A percentile compares a stretch with the other conserved stretches of the same genome.
Evolutionary conservation across 2,329 filamentous ascomycete species (phyloP).

Genomic region (Sporothrix variecibatus): DNA sequence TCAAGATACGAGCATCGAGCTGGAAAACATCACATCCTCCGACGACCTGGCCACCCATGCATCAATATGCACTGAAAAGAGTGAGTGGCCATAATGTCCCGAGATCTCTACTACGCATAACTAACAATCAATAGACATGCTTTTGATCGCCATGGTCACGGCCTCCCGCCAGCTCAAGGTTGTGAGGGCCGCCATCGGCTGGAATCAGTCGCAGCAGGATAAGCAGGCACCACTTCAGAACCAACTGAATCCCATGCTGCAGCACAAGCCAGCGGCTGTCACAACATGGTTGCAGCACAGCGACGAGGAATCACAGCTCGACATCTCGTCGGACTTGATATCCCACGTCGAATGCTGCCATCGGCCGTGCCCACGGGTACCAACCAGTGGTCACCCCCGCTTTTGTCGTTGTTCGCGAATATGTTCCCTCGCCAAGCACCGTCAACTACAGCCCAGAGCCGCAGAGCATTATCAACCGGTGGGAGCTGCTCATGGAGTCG

Average conservation of each 20-base stretch:
- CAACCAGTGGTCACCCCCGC: slow-evolving; percentile 58
- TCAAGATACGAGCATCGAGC: slow-evolving; percentile 70
- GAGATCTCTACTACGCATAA: not conserved
- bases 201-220: slow-evolving; percentile 64
- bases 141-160: slow-evolving; percentile 69
- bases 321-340: slow-evolving; percentile 61
- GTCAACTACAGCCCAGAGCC: slow-evolving; percentile 63
- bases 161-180: slow-evolving; percentile 71
- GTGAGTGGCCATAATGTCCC: slow-evolving; percentile 48
- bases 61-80: slow-evolving; percentile 71
- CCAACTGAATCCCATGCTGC: slow-evolving; percentile 55
- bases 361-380: slow-evolving; percentile 60
- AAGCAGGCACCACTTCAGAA: slow-evolving; percentile 52
- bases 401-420: slow-evolving; percentile 74
- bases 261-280: slow-evolving; percentile 57
- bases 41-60: slow-evolving; percentile 81
- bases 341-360: slow-evolving; percentile 76
- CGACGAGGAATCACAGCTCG: slow-evolving; percentile 44
- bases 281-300: slow-evolving; percentile 58
- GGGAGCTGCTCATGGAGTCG: slow-evolving; percentile 70
- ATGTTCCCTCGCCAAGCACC: slow-evolving; percentile 47
- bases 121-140: slow-evolving; percentile 36
- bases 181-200: slow-evolving; percentile 72
- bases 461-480: slow-evolving; percentile 76
- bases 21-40: slow-evolving; percentile 71